A percentile compares a stretch with the other conserved stretches of the same genome.
Conservation (phyloP, 2,329 filamentous ascomycete genomes). For the Arthrobotrys entomopaga region DNA sequence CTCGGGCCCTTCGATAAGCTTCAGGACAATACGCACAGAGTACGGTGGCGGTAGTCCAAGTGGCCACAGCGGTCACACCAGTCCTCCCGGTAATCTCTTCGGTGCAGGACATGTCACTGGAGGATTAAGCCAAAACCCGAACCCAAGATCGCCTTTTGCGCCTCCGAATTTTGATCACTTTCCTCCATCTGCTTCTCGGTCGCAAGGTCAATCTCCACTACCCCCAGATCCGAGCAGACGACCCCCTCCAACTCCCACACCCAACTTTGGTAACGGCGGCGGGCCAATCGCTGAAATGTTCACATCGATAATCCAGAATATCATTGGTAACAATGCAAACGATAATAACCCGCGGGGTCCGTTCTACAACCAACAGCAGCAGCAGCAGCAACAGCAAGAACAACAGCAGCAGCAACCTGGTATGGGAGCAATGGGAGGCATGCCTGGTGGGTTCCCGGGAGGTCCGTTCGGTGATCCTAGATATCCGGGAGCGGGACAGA, state of each 20-base stretch:
- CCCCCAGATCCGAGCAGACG: constrained; percentile 22
- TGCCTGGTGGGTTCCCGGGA: constrained; percentile 12
- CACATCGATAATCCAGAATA: constrained; percentile 53
- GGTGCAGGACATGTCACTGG: constrained; percentile 39
- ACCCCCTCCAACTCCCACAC: constrained; percentile 26
- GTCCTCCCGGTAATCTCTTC: constrained; percentile 24
- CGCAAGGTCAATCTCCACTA: constrained; percentile 16
- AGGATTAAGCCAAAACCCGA: constrained; percentile 31
- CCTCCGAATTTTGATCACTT: constrained; percentile 29
- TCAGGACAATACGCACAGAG: constrained; percentile 38
- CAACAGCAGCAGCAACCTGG: background rate
- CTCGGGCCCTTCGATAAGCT: constrained; percentile 46
- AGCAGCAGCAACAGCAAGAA: constrained; percentile 6
- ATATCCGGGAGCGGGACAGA: constrained; percentile 32
- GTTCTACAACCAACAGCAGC: constrained; percentile 6
- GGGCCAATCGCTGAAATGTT: constrained; percentile 48
- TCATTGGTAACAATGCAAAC: constrained; percentile 24
- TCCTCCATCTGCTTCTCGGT: constrained; percentile 13
- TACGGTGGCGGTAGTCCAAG: constrained; percentile 1
- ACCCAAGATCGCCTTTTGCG: constrained; percentile 25
- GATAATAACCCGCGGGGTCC: constrained; percentile 15
- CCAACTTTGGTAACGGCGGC: constrained; percentile 39
- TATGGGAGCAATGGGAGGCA: background rate
- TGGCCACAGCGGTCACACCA: no score
- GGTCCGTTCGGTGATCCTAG: constrained; percentile 15